Base-by-base conservation (phyloP, 768 basidiomycete genomes). In the Lactarius quietus region DNA sequence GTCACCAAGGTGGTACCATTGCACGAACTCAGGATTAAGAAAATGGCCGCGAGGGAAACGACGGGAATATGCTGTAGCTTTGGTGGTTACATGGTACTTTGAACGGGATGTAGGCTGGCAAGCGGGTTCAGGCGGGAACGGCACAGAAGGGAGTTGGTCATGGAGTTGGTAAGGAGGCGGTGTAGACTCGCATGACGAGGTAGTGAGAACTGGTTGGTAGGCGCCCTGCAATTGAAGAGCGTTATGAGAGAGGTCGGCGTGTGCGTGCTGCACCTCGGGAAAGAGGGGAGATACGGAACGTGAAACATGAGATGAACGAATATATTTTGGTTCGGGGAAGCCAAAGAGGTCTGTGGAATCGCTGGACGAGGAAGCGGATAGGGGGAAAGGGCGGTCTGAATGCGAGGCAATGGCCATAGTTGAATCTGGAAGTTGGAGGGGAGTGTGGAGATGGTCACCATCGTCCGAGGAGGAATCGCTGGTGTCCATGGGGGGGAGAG, bases 1-100 rank as follows among this genome's bases (percentile, higher is more conserved):
- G 69, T 90, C 90, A 41, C 82, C 83, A 28, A 91, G 83, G 41
- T 78, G 73, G 70, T 91, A 93, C 55, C 72, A 72, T 48, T 76
- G 78, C 56, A 84, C 83, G 70, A 93, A 93, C 52, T 79, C 77
- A 7, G 80, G 72, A 70, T 87, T 80, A 55, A 93, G 82, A 39
- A 72, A 72, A 74, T 93, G 90, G 1, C 81, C 82, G 5, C 73
- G 70, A 1, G 87, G 85, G 71, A 93, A 92, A 26, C 81, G 81
- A 36, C 75, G 76, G 17, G 83, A 83, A 68, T 82, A 76, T 61
- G 73, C 55, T 60, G 77, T 70, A 36, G 71, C 73, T 66, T 71
- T 69, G 18, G 67, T 68, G 23, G 54, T 68, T 9, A 62, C 51
- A 18, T 33, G 62, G 41, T 63, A 54, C 29, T 68, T 57, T 53